Evolutionary conservation across 2,329 filamentous ascomycete species (phyloP).

Genomic region (Penicillium sclerotigenum): DNA sequence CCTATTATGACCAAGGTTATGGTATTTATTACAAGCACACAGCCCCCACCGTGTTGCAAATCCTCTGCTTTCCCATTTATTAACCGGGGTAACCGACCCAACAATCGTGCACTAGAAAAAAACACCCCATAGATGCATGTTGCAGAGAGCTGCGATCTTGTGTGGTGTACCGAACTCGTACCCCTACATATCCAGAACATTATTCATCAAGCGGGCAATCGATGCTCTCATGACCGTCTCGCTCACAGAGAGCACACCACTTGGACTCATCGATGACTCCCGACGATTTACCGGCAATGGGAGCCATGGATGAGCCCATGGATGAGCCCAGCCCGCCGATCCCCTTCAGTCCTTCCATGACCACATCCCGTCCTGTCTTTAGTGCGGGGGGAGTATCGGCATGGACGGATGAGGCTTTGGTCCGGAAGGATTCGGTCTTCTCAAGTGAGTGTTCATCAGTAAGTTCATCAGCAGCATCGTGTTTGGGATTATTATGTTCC

Average conservation of each 20-base stretch:
- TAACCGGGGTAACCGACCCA: constrained; percentile 2
- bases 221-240: constrained; percentile 93
- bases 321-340: constrained; percentile 41
- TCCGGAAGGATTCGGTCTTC: constrained; percentile 6
- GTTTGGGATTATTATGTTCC: constrained; percentile 15
- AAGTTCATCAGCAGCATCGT: constrained; percentile 9
- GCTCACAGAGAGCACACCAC: constrained; percentile 96
- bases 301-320: constrained; percentile 52
- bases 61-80: background rate
- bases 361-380: constrained; percentile 42
- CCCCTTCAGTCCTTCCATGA: constrained; percentile 44
- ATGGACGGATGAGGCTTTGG: constrained; percentile 13
- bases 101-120: constrained; percentile 27
- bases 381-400: constrained; percentile 26
- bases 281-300: constrained; percentile 74
- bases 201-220: constrained; percentile 87
- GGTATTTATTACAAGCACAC: constrained; percentile 2
- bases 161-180: constrained; percentile 3
- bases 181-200: constrained; percentile 15
- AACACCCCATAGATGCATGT: constrained; percentile 6
- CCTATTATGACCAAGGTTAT: background rate
- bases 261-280: constrained; percentile 77
- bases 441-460: constrained; percentile 16
- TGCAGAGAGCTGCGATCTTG: constrained; percentile 7
- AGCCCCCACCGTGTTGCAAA: background rate